Base-by-base conservation (phyloP, 345 rosid genomes). In the Tarenaya hassleriana region DNA sequence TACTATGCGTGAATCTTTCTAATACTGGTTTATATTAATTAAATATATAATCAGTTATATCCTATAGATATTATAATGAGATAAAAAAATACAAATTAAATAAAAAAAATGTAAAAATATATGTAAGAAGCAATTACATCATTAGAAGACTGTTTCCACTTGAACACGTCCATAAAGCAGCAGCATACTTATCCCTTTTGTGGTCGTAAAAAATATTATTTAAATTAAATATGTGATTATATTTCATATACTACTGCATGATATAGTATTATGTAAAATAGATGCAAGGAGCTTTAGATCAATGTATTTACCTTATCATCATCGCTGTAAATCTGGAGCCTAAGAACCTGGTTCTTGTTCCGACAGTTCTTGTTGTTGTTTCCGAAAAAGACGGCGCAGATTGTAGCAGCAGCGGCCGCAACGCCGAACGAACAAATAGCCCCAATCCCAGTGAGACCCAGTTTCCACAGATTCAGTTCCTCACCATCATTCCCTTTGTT, bases 341-440 rank as follows among this genome's bases (percentile, higher is more conserved):
- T 63, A 17, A 75, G 71, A 20, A 74, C 69, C 56, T 72, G 77
- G 44, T 77, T 65, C 58, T 68, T 78, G 74, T 60, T 67, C 39
- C 67, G 76, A 58, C 31, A 51, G 7, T 45, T 27, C 52, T 65
- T 65, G 64, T 80, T 84, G 43, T 62, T 88, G 66, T 69, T 75
- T 6, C 95, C 88, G 14, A 84, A 33, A 21, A 87, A 56, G 67
- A 87, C 47, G 52, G 83, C 69, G 48, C 86, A 82, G 6, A 85
- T 50, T n/a, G 95, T 81, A 33, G 94, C 95, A 35, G 95, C 94
- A 38, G 90, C 95, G 13, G 96, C 96, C 40, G 98, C 96, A 57
- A 80, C 73, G n/a, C 97, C 97, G 14, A 92, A 85, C 1, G 97
- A 81, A 50, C 97, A 92, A 41, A 92, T 74, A 5, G 98, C 86